Conservation (phyloP, 228 moss, liverwort and hornwort species). For the Sphagnum fallax region DNA sequence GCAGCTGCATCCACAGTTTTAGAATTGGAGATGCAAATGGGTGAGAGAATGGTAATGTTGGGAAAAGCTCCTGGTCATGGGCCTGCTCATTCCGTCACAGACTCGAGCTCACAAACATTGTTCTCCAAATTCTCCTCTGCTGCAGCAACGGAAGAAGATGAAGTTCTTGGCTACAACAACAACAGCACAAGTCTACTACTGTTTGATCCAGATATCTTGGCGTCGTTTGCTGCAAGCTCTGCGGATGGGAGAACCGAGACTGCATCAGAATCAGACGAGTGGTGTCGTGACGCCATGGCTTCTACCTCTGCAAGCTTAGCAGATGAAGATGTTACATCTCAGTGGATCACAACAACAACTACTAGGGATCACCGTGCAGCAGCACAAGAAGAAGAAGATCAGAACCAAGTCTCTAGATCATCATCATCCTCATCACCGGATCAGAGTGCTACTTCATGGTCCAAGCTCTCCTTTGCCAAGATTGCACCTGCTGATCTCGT, state of each 20-base stretch:
- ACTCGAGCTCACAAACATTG: no score
- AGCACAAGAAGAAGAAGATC: conserved; percentile 6
- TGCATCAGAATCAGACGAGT: conserved; percentile 62
- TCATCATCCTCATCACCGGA: conserved; percentile 7
- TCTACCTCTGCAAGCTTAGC: conserved; percentile 70
- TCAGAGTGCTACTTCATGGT: conserved; percentile 24
- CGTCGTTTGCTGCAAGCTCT: conserved; percentile 61
- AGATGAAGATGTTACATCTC: conserved; percentile 44
- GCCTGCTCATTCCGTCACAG: not conserved
- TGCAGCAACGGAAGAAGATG: not conserved
- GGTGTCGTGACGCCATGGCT: conserved; percentile 74
- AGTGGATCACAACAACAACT: conserved; percentile 13
- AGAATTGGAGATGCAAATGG: not conserved
- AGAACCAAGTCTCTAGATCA: conserved; percentile 22
- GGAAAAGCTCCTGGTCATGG: not conserved
- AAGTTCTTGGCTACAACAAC: conserved; percentile 17
- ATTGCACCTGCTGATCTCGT: conserved; percentile 26
- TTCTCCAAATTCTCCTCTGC: not conserved
- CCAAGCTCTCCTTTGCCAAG: conserved; percentile 58
- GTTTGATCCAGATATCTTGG: conserved; percentile 83
- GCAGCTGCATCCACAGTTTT: no score
- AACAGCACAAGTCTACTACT: conserved; percentile 3
- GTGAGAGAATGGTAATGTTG: not conserved
- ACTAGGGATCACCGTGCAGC: not conserved
- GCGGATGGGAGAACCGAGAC: conserved; percentile 30